These are phyloP conservation scores for Arctium minus DNA, from an alignment of 129 eudicot species.

Conservation along the genomic window DNA sequence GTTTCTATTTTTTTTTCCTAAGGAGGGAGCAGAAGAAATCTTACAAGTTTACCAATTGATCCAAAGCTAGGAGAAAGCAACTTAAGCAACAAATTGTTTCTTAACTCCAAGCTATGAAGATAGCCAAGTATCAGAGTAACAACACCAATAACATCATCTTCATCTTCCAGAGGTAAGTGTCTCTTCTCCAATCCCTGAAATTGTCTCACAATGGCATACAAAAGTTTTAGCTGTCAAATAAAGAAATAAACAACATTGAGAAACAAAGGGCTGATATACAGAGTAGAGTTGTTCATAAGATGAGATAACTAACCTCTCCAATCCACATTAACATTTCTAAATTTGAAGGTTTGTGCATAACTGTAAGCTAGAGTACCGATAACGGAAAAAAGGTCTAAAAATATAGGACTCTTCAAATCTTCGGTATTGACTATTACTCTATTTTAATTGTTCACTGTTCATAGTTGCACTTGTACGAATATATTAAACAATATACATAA, in stretches of 20 bases:
- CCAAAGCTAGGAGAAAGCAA: conserved; percentile 78
- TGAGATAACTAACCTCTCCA: conserved; percentile 61
- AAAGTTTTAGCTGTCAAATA: background rate
- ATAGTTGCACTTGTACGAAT: too few species aligned
- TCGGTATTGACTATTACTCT: too few species aligned
- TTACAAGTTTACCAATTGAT: conserved; percentile 74
- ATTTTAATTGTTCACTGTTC: too few species aligned
- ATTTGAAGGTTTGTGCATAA: conserved; percentile 62
- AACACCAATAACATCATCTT: conserved; percentile 82
- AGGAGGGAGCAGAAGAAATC: conserved; percentile 18
- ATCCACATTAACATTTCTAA: conserved; percentile 91
- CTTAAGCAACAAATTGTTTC: conserved; percentile 60
- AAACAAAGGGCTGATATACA: background rate
- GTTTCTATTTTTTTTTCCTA: background rate
- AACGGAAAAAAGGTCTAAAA: too few species aligned
- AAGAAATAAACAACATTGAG: background rate
- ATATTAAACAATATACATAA: too few species aligned
- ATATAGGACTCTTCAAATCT: too few species aligned
- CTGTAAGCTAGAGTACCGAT: background rate
- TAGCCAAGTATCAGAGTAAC: conserved; percentile 59
- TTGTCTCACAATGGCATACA: conserved; percentile 4
- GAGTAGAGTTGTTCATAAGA: background rate
- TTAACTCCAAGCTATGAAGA: conserved; percentile 65
- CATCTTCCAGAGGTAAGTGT: conserved; percentile 67
- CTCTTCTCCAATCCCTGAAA: conserved; percentile 70